Base-by-base conservation (phyloP, 2,329 filamentous ascomycete species). In the Verticillium nubilum region DNA sequence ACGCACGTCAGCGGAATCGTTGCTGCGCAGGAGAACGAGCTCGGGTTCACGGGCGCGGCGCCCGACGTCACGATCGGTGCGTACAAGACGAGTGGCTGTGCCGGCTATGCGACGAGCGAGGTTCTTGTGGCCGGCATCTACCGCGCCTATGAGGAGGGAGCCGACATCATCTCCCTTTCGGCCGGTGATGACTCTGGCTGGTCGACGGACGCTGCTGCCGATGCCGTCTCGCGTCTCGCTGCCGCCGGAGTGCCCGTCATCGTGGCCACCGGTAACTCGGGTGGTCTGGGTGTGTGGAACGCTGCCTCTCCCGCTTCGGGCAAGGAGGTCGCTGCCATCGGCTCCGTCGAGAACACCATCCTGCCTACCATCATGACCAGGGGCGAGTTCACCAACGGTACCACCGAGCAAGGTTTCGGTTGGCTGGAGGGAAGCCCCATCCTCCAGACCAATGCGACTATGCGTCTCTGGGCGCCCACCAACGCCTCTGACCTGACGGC, bases 1-100 rank as follows among this genome's bases (percentile, higher is more conserved):
- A 80, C 78, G 0, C 76, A 78, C 60, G 73, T 78, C 27, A 71
- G 77, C 9, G 78, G 79, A 42, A 78, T 78, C 59, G 75, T 81
- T 56, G 78, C 74, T 42, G 78, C 78, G 4, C 72, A 77, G 59
- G 63, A 68, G 12, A 73, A 76, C 61, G 66, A 66, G 0, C 69
- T 71, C 37, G 70, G 72, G 31, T 74, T 77, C 62, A 71, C 71
- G 23, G 77, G 76, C 47, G 76, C 73, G 10, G 75, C 75, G 0
- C 77, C 75, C 1, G 73, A 72, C 56, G 76, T 74, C 4, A 74
- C 70, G 5, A 64, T 80, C 5, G 76, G 73, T 23, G 70, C 71
- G 57, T 79, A 78, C 66, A 70, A 72, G 54, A 72, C 75, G 23
- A 71, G 74, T 58, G 70, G 69, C 33, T 78, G 76, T 62, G 37